These are phyloP conservation scores for Oryza glaberrima DNA, from an alignment of 176 grass and related monocot genomes.

Conservation along the genomic window DNA sequence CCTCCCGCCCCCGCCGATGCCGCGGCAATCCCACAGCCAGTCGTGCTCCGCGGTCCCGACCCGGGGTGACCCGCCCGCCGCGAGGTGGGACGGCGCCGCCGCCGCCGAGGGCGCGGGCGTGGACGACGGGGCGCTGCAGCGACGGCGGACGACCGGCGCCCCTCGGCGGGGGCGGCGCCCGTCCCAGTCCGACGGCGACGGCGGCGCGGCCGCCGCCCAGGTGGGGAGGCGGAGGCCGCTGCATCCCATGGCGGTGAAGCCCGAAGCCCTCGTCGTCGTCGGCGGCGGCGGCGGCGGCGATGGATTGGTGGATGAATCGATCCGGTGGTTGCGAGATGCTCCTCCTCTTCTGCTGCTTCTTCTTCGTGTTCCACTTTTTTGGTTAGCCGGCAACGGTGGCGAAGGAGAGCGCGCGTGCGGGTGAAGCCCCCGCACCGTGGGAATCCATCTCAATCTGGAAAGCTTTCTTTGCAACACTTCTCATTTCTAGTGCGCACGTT, in stretches of 20 bases:
- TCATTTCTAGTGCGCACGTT: too few relatives aligned
- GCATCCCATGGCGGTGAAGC: constrained; percentile 35
- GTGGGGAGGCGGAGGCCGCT: constrained; percentile 43
- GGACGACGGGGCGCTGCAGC: constrained; percentile 29
- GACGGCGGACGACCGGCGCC: background rate
- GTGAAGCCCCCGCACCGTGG: background rate
- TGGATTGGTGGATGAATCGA: too few relatives aligned
- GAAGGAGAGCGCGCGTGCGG: background rate
- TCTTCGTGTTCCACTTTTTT: background rate
- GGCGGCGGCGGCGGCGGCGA: too few relatives aligned
- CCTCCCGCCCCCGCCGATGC: constrained; percentile 31
- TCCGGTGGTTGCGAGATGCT: constrained; percentile 37
- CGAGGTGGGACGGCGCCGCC: constrained; percentile 22
- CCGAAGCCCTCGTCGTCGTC: background rate
- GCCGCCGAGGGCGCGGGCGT: background rate
- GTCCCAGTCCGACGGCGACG: background rate
- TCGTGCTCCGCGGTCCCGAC: constrained; percentile 21
- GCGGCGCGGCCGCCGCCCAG: background rate
- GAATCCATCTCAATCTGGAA: constrained; percentile 22
- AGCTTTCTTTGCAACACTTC: background rate
- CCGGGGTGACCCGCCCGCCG: background rate
- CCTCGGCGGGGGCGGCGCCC: too few relatives aligned
- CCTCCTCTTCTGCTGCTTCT: background rate
- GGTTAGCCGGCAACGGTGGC: constrained; percentile 33
- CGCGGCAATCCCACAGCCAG: constrained; percentile 57